Percentiles rank a stretch among this genome's conserved stretches.
Conservation (phyloP, 805 yeast genomes). For the Tetrapisispora iriomotensis region DNA sequence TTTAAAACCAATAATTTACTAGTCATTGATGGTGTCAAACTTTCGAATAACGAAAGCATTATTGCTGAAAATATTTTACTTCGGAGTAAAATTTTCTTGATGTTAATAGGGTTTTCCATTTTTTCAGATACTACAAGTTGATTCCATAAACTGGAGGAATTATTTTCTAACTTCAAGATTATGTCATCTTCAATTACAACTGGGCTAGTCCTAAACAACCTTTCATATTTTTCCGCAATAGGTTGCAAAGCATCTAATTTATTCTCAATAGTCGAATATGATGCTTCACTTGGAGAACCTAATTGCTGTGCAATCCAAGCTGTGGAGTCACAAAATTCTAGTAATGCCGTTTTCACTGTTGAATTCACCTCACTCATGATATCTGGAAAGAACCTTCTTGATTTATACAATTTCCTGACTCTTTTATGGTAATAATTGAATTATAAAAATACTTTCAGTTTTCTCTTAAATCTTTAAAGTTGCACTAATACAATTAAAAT, state of each 20-base stretch:
- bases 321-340: slow-evolving; percentile 17
- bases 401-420: too few species aligned
- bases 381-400: too few species aligned
- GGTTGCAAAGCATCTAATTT: slow-evolving; percentile 22
- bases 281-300: neutral
- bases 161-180: slow-evolving; percentile 19
- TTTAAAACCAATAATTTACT: slow-evolving; percentile 25
- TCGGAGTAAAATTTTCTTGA: slow-evolving; percentile 6
- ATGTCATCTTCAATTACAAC: slow-evolving; percentile 13
- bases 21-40: slow-evolving; percentile 15
- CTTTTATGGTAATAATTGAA: too few species aligned
- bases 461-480: too few species aligned
- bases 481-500: too few species aligned
- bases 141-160: slow-evolving; percentile 33
- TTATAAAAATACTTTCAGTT: too few species aligned
- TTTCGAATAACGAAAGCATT: slow-evolving; percentile 27
- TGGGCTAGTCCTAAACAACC: slow-evolving; percentile 20
- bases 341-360: slow-evolving; percentile 13
- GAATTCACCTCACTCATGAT: slow-evolving; percentile 11
- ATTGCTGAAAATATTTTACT: slow-evolving; percentile 27
- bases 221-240: slow-evolving; percentile 26
- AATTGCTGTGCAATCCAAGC: slow-evolving; percentile 16
- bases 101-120: slow-evolving; percentile 7
- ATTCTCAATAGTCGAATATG: slow-evolving; percentile 4
- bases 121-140: slow-evolving; percentile 23